Percentiles rank a stretch among this genome's conserved stretches.
Conservation (phyloP, 768 basidiomycete species). For the Kwoniella europaea region DNA sequence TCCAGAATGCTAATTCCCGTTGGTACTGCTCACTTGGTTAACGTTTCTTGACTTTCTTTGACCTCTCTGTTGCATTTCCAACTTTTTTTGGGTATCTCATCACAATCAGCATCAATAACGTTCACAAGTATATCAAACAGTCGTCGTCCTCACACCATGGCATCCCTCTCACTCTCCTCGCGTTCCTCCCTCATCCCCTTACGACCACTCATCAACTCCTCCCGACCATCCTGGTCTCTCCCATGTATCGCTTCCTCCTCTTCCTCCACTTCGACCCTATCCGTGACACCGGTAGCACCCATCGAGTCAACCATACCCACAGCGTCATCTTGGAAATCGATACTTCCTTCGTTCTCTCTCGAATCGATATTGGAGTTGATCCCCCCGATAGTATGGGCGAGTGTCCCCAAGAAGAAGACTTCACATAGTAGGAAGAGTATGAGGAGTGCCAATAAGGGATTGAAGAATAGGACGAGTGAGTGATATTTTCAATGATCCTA, state of each 20-base stretch:
- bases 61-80: no score
- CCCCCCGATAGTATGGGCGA: constrained; percentile 81
- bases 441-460: constrained; percentile 89
- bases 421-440: constrained; percentile 95
- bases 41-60: no score
- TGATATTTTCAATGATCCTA: neutral
- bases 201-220: constrained; percentile 15
- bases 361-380: constrained; percentile 72
- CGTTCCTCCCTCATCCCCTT: constrained; percentile 15
- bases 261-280: neutral
- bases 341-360: constrained; percentile 54
- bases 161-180: constrained; percentile 15
- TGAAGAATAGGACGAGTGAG: constrained; percentile 91
- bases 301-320: constrained; percentile 10
- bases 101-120: no score
- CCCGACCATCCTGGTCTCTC: constrained; percentile 40
- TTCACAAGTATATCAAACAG: no score
- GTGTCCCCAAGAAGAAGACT: constrained; percentile 87
- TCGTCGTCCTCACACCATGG: constrained; percentile 10
- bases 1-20: no score
- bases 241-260: constrained; percentile 40
- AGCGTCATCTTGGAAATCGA: constrained; percentile 39
- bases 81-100: no score
- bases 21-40: no score
- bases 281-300: constrained; percentile 11